These are phyloP conservation scores for Diversispora epigaea DNA, from an alignment of 192 early-diverging fungal genomes.

Conservation along the genomic window DNA sequence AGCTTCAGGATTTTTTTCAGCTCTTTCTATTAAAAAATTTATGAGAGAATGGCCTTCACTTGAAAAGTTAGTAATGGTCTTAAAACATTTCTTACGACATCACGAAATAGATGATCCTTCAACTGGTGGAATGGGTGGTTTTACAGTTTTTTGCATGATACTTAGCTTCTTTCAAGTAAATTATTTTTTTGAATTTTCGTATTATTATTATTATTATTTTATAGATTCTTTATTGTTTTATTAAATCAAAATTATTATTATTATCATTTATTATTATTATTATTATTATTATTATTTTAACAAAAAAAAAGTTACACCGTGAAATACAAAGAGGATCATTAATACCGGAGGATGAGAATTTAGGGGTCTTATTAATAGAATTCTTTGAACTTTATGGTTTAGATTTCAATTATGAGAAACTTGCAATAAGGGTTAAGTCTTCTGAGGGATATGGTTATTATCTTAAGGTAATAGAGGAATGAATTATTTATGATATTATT, in stretches of 20 bases:
- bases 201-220: not conserved
- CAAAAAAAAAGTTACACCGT: constrained; percentile 70
- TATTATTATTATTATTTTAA: not conserved
- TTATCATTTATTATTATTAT: not conserved
- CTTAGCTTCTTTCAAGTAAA: constrained; percentile 76
- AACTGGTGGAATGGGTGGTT: constrained; percentile 86
- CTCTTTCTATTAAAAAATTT: constrained; percentile 55
- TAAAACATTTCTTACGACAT: constrained; percentile 84
- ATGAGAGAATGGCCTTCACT: constrained; percentile 59
- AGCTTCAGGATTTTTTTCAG: constrained; percentile 62
- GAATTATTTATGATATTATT: not conserved
- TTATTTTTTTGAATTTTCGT: no score
- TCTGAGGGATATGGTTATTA: constrained; percentile 56
- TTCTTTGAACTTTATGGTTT: constrained; percentile 91
- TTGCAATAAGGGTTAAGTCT: constrained; percentile 60
- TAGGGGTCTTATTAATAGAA: constrained; percentile 88
- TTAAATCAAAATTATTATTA: not conserved
- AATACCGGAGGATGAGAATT: constrained; percentile 59
- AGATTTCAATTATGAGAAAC: constrained; percentile 65
- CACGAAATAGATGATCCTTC: constrained; percentile 82
- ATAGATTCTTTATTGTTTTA: not conserved
- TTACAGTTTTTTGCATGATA: constrained; percentile 74
- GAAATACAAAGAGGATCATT: constrained; percentile 63
- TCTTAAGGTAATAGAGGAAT: constrained; percentile 29
- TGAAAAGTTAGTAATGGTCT: constrained; percentile 67